Evolutionary conservation across 2,329 filamentous ascomycete species (phyloP).

Genomic region (Emmonsiellopsis sp.): DNA sequence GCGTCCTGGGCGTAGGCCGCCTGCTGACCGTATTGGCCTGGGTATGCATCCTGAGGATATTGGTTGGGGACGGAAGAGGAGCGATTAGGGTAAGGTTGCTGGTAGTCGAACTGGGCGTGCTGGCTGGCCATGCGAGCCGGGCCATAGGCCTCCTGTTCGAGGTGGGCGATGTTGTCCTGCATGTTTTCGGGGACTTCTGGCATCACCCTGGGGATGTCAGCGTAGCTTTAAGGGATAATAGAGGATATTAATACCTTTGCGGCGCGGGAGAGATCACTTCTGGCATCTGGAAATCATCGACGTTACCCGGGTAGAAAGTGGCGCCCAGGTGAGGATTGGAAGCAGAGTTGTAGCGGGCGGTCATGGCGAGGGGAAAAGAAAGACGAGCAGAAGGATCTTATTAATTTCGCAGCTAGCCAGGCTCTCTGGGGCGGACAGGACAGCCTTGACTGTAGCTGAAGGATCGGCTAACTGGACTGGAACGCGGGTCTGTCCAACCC

Average conservation of each 20-base stretch:
- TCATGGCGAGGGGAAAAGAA: constrained; percentile 15
- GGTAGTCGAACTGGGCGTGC: constrained; percentile 24
- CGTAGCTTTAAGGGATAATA: neutral
- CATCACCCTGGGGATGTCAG: constrained; percentile 59
- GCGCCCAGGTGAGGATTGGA: constrained; percentile 43
- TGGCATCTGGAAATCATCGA: constrained; percentile 61
- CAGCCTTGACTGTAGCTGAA: too few species aligned
- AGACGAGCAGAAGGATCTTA: constrained; percentile 2
- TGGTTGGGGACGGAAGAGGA: constrained; percentile 26
- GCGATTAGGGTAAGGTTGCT: constrained; percentile 24
- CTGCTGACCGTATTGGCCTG: constrained; percentile 36
- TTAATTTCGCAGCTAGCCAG: constrained; percentile 2
- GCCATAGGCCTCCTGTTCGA: constrained; percentile 65
- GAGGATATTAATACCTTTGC: constrained; percentile 49
- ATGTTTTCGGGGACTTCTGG: constrained; percentile 95
- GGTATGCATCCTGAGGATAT: constrained; percentile 7
- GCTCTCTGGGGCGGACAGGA: neutral
- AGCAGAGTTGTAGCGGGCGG: constrained; percentile 26
- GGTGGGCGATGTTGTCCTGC: constrained; percentile 83
- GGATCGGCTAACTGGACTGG: too few species aligned
- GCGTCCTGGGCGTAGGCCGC: constrained; percentile 43
- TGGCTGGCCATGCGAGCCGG: constrained; percentile 39
- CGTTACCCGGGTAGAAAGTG: constrained; percentile 59
- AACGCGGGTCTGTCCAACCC: too few species aligned
- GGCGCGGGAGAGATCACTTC: constrained; percentile 62